Evolutionary conservation across 441 rosid species (phyloP).

Genomic region (Populus trichocarpa): DNA sequence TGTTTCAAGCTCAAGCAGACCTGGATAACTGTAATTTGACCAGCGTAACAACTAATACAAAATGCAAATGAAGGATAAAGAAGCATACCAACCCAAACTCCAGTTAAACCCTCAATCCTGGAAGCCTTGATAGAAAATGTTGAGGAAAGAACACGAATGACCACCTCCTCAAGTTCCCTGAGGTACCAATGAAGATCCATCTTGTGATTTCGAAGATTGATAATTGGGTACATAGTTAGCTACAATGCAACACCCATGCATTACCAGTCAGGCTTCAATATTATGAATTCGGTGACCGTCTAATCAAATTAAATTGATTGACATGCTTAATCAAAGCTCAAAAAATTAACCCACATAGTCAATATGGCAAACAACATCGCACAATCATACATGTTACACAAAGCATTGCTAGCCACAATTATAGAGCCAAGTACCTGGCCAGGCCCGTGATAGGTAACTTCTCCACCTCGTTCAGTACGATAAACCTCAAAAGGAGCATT

Average conservation of each 20-base stretch:
- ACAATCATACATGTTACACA: neutral
- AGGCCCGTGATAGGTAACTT: conserved; percentile 93
- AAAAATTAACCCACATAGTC: neutral
- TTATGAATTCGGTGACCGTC: neutral
- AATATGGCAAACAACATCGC: neutral
- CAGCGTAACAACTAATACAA: neutral
- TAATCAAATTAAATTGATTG: no score
- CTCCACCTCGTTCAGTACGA: conserved; percentile 87
- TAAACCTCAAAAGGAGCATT: conserved; percentile 70
- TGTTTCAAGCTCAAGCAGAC: conserved; percentile 5
- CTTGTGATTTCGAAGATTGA: conserved; percentile 82
- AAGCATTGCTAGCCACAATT: neutral
- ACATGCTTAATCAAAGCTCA: neutral
- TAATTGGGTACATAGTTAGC: conserved; percentile 85
- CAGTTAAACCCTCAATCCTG: conserved; percentile 69
- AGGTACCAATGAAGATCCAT: conserved; percentile 97
- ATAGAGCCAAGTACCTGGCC: conserved; percentile 62
- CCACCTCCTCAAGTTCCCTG: conserved; percentile 80
- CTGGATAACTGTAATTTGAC: conserved; percentile 1
- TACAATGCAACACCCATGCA: conserved; percentile 30
- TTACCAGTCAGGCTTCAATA: neutral
- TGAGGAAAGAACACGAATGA: conserved; percentile 65
- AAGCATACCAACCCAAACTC: conserved; percentile 82
- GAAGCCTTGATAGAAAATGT: conserved; percentile 71
- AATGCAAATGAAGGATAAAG: neutral